Percentiles rank a stretch among this genome's conserved stretches.
Conservation (phyloP, 257 asterid genomes). For the Schizonepeta tenuifolia region DNA sequence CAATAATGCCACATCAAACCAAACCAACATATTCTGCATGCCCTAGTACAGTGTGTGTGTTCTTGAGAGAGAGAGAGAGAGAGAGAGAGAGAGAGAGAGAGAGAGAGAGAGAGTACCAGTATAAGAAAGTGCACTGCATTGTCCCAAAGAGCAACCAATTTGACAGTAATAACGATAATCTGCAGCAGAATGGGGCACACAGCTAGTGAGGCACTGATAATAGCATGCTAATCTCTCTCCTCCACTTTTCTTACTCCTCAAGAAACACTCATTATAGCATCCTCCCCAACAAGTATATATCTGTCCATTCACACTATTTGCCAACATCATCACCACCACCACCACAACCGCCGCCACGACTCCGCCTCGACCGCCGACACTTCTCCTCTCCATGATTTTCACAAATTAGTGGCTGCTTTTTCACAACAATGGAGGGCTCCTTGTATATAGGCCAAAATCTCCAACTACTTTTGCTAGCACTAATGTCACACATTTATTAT, state of each 20-base stretch:
- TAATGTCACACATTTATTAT: slow-evolving; percentile 35
- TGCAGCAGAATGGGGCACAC: background rate
- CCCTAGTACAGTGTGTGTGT: background rate
- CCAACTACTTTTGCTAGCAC: slow-evolving; percentile 42
- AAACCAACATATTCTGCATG: background rate
- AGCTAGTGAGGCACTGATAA: background rate
- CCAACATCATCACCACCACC: slow-evolving; percentile 9
- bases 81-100: slow-evolving; percentile 8
- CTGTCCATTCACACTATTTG: slow-evolving; percentile 6
- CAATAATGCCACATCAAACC: background rate
- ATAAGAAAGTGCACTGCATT: slow-evolving; percentile 1
- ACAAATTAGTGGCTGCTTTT: background rate
- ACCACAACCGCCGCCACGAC: background rate
- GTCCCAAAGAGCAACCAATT: background rate
- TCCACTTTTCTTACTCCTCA: background rate
- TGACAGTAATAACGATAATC: background rate
- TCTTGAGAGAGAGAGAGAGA: too few species aligned
- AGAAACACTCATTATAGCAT: background rate
- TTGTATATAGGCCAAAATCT: slow-evolving; percentile 35
- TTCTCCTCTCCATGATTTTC: slow-evolving; percentile 2
- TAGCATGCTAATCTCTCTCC: background rate
- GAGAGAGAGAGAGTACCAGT: background rate
- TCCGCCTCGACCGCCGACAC: background rate
- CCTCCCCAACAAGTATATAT: slow-evolving; percentile 12
- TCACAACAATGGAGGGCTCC: background rate